Evolutionary conservation across 805 yeast genomes (phyloP).

Genomic region (Spathaspora hagerdaliae): DNA sequence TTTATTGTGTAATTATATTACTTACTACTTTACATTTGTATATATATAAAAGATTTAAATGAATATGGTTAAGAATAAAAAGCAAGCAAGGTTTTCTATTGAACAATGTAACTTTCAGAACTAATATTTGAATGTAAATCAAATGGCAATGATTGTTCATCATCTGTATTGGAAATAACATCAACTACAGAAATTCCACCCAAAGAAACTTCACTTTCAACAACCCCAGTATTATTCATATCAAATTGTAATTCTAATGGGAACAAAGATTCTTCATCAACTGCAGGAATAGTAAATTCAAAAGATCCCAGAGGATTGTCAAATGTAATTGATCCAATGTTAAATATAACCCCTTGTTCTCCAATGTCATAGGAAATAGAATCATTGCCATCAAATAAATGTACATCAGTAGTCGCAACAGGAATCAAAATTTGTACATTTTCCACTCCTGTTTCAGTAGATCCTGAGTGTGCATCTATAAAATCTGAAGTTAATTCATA

Average conservation of each 20-base stretch:
- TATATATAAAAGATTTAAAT: too few species aligned
- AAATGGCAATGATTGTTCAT: constrained; percentile 60
- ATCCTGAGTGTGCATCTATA: constrained; percentile 19
- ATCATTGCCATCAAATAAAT: constrained; percentile 42
- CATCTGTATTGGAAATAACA: constrained; percentile 49
- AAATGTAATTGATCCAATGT: constrained; percentile 50
- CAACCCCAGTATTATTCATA: constrained; percentile 40
- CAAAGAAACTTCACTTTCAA: constrained; percentile 43
- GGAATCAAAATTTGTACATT: constrained; percentile 63
- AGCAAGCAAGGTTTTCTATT: constrained; percentile 1
- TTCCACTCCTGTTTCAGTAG: constrained; percentile 38
- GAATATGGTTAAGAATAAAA: too few species aligned
- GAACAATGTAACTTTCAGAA: constrained; percentile 56
- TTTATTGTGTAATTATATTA: too few species aligned
- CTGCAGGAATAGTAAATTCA: constrained; percentile 72
- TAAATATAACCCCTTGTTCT: constrained; percentile 70
- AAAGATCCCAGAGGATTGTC: constrained; percentile 66
- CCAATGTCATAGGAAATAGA: constrained; percentile 43
- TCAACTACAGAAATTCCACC: constrained; percentile 64
- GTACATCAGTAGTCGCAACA: constrained; percentile 52
- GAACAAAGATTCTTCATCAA: constrained; percentile 81
- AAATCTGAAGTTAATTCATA: constrained; percentile 62
- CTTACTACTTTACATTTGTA: too few species aligned
- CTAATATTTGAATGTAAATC: constrained; percentile 56
- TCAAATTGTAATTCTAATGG: constrained; percentile 76